Percentiles rank a stretch among this genome's conserved stretches.
Conservation (phyloP, 2,329 filamentous ascomycete species). For the Paecilomyces dactylethromorphus region DNA sequence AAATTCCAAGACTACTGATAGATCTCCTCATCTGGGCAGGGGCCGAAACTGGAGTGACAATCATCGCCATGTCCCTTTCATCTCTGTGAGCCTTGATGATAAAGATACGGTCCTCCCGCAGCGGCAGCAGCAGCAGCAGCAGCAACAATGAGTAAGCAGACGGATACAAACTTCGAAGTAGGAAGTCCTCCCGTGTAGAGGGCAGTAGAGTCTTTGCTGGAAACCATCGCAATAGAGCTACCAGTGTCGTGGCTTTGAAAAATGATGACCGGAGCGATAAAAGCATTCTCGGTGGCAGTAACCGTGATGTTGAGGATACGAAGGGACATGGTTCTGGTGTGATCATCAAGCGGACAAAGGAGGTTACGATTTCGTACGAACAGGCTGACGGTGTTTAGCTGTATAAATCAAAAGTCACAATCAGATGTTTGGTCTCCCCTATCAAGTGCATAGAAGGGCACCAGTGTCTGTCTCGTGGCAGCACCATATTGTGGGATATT, state of each 20-base stretch:
- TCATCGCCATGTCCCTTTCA: slow-evolving; percentile 21
- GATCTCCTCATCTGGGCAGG: slow-evolving; percentile 19
- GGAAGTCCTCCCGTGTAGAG: neutral
- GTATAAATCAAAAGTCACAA: neutral
- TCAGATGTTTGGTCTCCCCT: no score
- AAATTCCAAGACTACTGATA: neutral
- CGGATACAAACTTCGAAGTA: slow-evolving; percentile 4
- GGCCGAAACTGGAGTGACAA: slow-evolving; percentile 20
- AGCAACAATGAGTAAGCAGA: slow-evolving; percentile 5
- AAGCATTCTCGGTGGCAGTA: slow-evolving; percentile 1
- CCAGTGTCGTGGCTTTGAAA: neutral
- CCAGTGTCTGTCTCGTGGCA: no score
- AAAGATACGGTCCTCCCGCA: neutral
- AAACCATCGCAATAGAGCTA: neutral
- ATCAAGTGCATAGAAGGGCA: no score
- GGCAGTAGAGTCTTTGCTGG: neutral
- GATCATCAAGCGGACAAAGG: neutral
- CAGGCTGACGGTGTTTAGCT: neutral
- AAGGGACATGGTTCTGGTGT: neutral
- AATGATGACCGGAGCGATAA: neutral
- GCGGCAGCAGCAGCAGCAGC: neutral
- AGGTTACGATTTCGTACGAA: neutral
- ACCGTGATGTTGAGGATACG: neutral
- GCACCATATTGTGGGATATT: no score
- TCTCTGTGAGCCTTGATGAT: slow-evolving; percentile 17